phyloP scores from a whole-genome alignment of 768 basidiomycete genomes.

The Phanerodontia chrysosporium region DNA sequence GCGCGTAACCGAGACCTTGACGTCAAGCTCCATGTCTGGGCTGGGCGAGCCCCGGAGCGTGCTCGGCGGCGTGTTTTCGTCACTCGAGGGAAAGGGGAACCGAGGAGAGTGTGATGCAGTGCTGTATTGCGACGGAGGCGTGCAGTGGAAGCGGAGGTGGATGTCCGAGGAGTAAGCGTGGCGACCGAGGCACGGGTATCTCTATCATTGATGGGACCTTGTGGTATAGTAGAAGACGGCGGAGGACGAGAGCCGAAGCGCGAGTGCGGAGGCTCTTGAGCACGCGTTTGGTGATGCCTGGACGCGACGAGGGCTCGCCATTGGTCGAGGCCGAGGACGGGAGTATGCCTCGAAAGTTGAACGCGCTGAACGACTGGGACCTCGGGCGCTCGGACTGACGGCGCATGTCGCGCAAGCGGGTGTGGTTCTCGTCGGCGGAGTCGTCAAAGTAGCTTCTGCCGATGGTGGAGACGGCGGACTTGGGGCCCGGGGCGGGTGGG shows the following conservation, averaged over 20 bases:
- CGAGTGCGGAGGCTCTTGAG: constrained; percentile 23
- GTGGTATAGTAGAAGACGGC: neutral
- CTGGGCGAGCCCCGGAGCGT: neutral
- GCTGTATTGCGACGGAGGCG: neutral
- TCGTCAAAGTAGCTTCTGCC: constrained; percentile 12
- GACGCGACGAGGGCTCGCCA: neutral
- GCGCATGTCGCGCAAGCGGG: neutral
- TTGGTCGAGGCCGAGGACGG: neutral
- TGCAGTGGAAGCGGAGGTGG: neutral
- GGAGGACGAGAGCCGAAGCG: constrained; percentile 24
- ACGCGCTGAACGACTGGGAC: constrained; percentile 7
- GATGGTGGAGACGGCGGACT: neutral
- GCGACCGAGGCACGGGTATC: neutral
- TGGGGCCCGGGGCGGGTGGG: neutral
- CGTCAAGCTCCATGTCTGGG: neutral
- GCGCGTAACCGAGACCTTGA: constrained; percentile 12
- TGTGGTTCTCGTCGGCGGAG: constrained; percentile 12
- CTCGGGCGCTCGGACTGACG: constrained; percentile 1
- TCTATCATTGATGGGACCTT: neutral
- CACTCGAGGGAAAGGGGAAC: constrained; percentile 7
- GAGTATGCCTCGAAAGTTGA: constrained; percentile 14
- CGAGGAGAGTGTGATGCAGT: neutral
- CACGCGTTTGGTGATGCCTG: constrained; percentile 7
- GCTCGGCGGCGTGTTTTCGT: neutral
- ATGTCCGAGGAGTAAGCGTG: neutral